Percentiles rank a stretch among this genome's conserved stretches.
Evolutionary conservation across 306 rosid genomes (phyloP).

Genomic region (Mimosa pudica): DNA sequence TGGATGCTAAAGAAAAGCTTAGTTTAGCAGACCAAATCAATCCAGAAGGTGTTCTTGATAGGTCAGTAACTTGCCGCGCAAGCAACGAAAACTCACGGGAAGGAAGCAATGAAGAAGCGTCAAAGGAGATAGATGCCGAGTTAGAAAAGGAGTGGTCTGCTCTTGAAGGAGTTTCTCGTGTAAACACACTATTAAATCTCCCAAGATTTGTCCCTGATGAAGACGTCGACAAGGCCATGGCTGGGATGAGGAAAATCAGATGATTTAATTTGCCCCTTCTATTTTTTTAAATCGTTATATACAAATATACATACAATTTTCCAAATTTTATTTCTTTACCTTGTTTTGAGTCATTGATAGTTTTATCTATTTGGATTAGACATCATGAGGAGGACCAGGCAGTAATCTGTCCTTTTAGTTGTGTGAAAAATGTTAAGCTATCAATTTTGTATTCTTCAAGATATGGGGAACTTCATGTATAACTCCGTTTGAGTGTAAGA

Average conservation of each 20-base stretch:
- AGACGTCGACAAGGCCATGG: constrained; percentile 56
- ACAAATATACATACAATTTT: constrained; percentile 23
- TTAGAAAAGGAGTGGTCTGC: constrained; percentile 87
- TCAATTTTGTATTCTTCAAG: no score
- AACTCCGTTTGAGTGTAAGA: no score
- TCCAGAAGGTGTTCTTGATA: constrained; percentile 38
- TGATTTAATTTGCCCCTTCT: constrained; percentile 34
- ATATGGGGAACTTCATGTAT: no score
- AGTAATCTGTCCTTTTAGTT: constrained; percentile 46
- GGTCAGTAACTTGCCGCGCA: constrained; percentile 54
- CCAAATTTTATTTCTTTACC: constrained; percentile 29
- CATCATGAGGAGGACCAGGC: constrained; percentile 62
- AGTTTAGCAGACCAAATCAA: constrained; percentile 40
- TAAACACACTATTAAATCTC: constrained; percentile 83
- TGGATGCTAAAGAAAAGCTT: constrained; percentile 49
- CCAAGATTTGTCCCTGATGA: constrained; percentile 89
- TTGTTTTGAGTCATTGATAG: constrained; percentile 28
- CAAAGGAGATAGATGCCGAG: constrained; percentile 48
- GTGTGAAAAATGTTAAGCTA: constrained; percentile 5
- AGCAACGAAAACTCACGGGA: constrained; percentile 40
- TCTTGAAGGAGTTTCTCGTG: constrained; percentile 95
- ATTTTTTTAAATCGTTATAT: constrained; percentile 26
- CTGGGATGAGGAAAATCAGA: constrained; percentile 40
- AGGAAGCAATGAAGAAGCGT: constrained; percentile 45
- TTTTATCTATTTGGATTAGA: constrained; percentile 44